Percentiles rank a stretch among this genome's conserved stretches.
phyloP scores from a whole-genome alignment of 1,284 basidiomycete genomes.

The Meira nashicola region DNA sequence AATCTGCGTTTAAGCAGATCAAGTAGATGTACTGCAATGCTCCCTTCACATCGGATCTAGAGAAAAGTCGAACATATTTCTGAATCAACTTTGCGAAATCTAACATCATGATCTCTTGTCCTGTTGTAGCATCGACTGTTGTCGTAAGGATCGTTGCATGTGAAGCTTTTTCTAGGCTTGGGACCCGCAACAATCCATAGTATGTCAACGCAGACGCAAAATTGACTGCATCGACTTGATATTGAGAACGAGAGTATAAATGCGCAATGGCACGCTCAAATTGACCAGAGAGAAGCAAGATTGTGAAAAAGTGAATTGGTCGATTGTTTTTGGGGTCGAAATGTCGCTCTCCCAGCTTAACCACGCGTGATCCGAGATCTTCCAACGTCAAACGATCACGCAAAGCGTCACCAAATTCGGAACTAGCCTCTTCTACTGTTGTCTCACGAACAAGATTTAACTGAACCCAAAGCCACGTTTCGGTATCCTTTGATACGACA shows the following conservation, averaged over 20 bases:
- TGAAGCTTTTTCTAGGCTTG: conserved; percentile 70
- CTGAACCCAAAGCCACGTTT: conserved; percentile 99
- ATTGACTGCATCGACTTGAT: conserved; percentile 90
- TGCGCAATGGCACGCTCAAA: conserved; percentile 89
- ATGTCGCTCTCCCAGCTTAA: conserved; percentile 73
- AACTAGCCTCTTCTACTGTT: conserved; percentile 19
- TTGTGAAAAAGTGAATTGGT: conserved; percentile 74
- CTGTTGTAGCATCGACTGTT: neutral
- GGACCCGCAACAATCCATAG: conserved; percentile 82
- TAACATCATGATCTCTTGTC: conserved; percentile 55
- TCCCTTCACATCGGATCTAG: conserved; percentile 82
- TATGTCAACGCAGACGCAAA: conserved; percentile 86
- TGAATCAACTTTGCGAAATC: conserved; percentile 79
- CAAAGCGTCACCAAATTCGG: conserved; percentile 13
- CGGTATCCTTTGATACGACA: conserved; percentile 81
- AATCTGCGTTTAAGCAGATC: conserved; percentile 72
- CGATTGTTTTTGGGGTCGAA: conserved; percentile 74
- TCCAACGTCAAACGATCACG: conserved; percentile 65
- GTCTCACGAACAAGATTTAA: conserved; percentile 65
- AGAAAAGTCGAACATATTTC: conserved; percentile 86
- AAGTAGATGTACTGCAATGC: conserved; percentile 94
- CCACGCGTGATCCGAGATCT: conserved; percentile 72
- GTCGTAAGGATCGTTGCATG: conserved; percentile 56
- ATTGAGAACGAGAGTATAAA: conserved; percentile 79
- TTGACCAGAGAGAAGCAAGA: conserved; percentile 84